A percentile compares a stretch with the other conserved stretches of the same genome.
phyloP scores from a whole-genome alignment of 805 yeast species.

The Saturnispora diversa region DNA sequence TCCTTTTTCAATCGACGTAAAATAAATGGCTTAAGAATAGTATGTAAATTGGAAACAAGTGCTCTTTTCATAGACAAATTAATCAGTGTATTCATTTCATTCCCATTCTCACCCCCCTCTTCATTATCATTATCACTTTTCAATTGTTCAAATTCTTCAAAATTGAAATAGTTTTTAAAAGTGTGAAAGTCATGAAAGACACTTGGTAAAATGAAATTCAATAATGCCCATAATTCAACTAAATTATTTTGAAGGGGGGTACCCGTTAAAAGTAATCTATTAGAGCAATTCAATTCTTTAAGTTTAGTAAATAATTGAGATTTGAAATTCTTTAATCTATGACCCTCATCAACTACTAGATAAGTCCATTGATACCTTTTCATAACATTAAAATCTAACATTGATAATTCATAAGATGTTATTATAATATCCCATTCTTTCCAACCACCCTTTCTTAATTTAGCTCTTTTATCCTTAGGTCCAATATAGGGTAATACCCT shows the following conservation, averaged over 20 bases:
- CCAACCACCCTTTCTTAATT: slow-evolving; percentile 27
- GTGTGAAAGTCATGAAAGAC: slow-evolving; percentile 83
- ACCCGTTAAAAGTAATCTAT: slow-evolving; percentile 82
- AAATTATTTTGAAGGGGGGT: slow-evolving; percentile 92
- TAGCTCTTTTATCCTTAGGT: slow-evolving; percentile 44
- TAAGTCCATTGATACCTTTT: slow-evolving; percentile 62
- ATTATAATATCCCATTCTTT: slow-evolving; percentile 46
- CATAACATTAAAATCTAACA: slow-evolving; percentile 56
- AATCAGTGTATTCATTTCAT: slow-evolving; percentile 43
- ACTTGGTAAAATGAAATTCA: slow-evolving; percentile 88
- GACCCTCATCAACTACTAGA: slow-evolving; percentile 93
- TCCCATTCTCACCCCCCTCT: slow-evolving; percentile 24
- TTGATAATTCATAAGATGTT: slow-evolving; percentile 75
- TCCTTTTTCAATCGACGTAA: slow-evolving; percentile 72
- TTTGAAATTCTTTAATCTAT: slow-evolving; percentile 77
- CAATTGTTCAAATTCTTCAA: slow-evolving; percentile 45
- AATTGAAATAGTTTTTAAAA: slow-evolving; percentile 93
- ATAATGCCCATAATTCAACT: slow-evolving; percentile 83
- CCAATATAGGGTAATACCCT: slow-evolving; percentile 62
- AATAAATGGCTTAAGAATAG: slow-evolving; percentile 81
- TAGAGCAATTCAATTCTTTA: slow-evolving; percentile 57
- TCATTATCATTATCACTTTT: slow-evolving; percentile 18
- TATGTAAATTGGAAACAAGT: slow-evolving; percentile 70
- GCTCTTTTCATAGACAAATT: slow-evolving; percentile 50
- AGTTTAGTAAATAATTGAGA: slow-evolving; percentile 67